Evolutionary conservation across 371 early-diverging fungal genomes (phyloP), one percentile per base, ranked within the genome.

Genomic region (Umbelopsis sp.): DNA sequence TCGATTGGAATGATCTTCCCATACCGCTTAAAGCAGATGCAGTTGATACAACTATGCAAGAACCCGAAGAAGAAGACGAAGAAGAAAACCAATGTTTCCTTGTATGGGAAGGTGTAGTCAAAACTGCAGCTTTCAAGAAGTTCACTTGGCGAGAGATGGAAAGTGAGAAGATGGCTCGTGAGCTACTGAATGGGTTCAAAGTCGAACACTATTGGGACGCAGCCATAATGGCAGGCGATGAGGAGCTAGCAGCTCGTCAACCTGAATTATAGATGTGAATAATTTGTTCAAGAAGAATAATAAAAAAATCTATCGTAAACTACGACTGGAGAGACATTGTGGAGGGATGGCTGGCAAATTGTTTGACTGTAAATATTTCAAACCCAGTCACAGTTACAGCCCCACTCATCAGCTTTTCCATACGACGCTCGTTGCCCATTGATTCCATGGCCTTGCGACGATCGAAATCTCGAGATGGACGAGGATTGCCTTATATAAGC

Each of bases 31-130:
- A 84, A 29, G 80, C 79, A 35, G 69, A 73, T 25, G 70, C 53
- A 18, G 78, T 72, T 16, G 79, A 76, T 8, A 78, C 74, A 5
- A 76, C 68, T 20, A 77, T 76, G 75, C 72, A 71, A 4, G 76
- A 74, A 10, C 74, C 65, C 0, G 57, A 57, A 57, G 70, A 69
- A 4, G 77, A 73, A 25, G 77, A 77, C 7, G 80, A 80, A 5
- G 80, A 81, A 20, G 87, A 87, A 41, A 96, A 97, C 77, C 84
- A 85, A 63, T 99, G 99, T 75, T 77, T 83, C 29, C 69, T 97
- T 50, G 92, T 97, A 0, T 98, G 98, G 99, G 95, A 96, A 73
- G 99, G 99, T 18, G 86, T 92, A 65, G 86, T 94, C 37, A 86
- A 89, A 63, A 80, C 84, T 16, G 87, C 93, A 44, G 76, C 85